Conservation (phyloP, 176 grass and related monocot genomes). For the Cenchrus fungigraminus region DNA sequence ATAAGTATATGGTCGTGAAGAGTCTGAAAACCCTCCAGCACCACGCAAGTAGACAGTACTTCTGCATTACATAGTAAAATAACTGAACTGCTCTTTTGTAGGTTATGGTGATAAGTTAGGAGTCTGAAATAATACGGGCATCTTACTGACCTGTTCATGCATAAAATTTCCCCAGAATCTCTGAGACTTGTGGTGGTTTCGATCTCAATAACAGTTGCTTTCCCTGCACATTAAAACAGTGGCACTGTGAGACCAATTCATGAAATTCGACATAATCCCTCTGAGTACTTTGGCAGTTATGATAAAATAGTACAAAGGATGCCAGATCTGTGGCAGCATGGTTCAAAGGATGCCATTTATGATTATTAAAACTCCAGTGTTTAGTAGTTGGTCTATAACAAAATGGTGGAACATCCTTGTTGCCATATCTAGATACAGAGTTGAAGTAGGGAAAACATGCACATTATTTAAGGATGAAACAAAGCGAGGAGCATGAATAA, state of each 20-base stretch:
- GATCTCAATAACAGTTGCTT: conserved; percentile 81
- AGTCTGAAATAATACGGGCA: background rate
- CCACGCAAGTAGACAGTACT: conserved; percentile 83
- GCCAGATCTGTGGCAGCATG: conserved; percentile 10
- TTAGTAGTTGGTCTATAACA: conserved; percentile 6
- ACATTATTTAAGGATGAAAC: conserved; percentile 21
- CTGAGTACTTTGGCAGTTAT: conserved; percentile 2
- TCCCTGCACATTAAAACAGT: conserved; percentile 59
- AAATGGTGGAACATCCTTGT: background rate
- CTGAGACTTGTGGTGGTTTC: conserved; percentile 75
- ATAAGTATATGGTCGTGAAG: conserved; percentile 68
- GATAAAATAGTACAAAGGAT: background rate
- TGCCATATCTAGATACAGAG: background rate
- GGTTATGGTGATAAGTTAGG: background rate
- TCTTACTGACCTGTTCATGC: conserved; percentile 83
- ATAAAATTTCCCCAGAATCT: conserved; percentile 79
- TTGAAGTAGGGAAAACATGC: background rate
- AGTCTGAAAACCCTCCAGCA: conserved; percentile 94
- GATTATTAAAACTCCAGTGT: background rate
- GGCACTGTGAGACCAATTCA: conserved; percentile 8
- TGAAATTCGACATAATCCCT: conserved; percentile 14
- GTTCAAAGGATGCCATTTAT: conserved; percentile 14
- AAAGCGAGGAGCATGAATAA: background rate
- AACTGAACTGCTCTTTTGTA: conserved; percentile 15
- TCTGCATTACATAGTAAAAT: conserved; percentile 54